Base-by-base conservation (phyloP, 768 basidiomycete species). In the Boletus vermiculosoides region DNA sequence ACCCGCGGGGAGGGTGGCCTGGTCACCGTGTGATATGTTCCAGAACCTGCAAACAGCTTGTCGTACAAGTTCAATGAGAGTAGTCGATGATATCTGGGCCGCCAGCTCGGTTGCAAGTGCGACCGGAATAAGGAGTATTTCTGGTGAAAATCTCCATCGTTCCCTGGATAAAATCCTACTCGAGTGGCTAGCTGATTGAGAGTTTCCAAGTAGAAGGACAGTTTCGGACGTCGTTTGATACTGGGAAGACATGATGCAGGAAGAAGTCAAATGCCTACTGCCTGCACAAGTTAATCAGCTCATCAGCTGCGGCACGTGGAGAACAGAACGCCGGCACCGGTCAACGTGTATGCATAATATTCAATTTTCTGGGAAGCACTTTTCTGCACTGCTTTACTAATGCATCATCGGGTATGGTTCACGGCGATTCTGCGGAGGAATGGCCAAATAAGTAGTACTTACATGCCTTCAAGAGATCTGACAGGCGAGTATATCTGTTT, bases 41-140 rank as follows among this genome's bases (percentile, higher is more conserved):
- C 70, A 73, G 20, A 59, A 13, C 31, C 58, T 61, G 60, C 73
- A 73, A 36, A 72, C 52, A 18, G 63, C 48, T 44, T 59, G 62
- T 31, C 71, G 67, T 2, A 69, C 12, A 11, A 73, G 56, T 13
- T 63, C 65, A 13, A 69, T 40, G 18, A 67, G 44, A 7, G 73
- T 74, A 1, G 73, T 71, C 2, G 58, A 18, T 20, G 66, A 54
- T n/a, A 73, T 55, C 11, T 40, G 45, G 4, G 13, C 45, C 6
- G 69, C 72, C 22, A 73, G 47, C 8, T 49, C 61, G 15, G 62
- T 61, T 23, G 58, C 57, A 13, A 73, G 48, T 13, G 64, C 64
- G 2, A 73, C 61, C 0, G 73, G 71, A 20, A 72, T 63, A 23
- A 74, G 55, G 20, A 69, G 62, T 1, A 50, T 62, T 16, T 62